Percentiles rank a stretch among this genome's conserved stretches.
Evolutionary conservation across 2,329 filamentous ascomycete species (phyloP).

Genomic region (Paraphaeosphaeria sporulosa): DNA sequence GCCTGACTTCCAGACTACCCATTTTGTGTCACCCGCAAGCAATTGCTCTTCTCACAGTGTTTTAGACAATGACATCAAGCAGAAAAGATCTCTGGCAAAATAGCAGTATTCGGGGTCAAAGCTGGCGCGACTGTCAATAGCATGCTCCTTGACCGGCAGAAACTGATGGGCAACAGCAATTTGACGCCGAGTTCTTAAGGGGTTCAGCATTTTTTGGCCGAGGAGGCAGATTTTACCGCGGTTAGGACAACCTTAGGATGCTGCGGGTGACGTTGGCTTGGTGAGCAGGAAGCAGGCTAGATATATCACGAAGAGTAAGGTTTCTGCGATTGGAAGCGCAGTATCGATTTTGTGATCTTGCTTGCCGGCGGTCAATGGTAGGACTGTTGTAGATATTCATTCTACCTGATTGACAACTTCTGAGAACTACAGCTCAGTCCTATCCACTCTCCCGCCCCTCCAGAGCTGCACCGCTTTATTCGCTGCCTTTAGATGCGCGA

Average conservation of each 20-base stretch:
- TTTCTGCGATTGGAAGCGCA: not conserved
- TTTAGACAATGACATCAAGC: not conserved
- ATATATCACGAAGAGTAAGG: not conserved
- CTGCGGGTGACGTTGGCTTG: not conserved
- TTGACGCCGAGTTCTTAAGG: not conserved
- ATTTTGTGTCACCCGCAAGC: too few species aligned
- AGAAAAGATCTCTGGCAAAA: not conserved
- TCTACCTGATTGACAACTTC: not conserved
- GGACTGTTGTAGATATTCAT: not conserved
- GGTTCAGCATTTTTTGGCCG: not conserved
- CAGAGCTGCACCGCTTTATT: slow-evolving; percentile 18
- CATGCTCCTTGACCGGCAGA: not conserved
- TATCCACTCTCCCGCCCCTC: not conserved
- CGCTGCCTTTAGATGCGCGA: slow-evolving; percentile 51
- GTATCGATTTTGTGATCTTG: not conserved
- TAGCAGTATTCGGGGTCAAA: not conserved
- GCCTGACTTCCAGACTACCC: too few species aligned
- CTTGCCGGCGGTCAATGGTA: not conserved
- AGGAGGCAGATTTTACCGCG: not conserved
- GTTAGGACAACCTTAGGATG: not conserved
- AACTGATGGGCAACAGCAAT: not conserved
- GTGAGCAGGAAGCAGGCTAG: not conserved
- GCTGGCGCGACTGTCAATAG: not conserved
- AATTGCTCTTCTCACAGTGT: too few species aligned
- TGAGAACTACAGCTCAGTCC: slow-evolving; percentile 7